A percentile compares a stretch with the other conserved stretches of the same genome.
phyloP scores from a whole-genome alignment of 2,329 filamentous ascomycete species.

The Fusarium citri region DNA sequence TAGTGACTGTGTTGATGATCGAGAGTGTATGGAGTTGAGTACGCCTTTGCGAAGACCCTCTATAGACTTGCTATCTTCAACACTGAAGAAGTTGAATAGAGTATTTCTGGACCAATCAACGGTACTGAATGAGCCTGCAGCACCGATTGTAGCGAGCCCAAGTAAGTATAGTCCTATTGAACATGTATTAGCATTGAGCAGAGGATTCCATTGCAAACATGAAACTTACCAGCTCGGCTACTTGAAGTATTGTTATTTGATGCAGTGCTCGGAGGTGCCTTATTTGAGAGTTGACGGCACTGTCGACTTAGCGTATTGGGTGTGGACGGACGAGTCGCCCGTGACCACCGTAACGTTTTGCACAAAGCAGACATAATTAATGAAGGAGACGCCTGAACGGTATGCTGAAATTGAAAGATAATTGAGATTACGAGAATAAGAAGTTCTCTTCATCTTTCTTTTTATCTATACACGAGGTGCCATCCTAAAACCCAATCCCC shows the following conservation, averaged over 20 bases:
- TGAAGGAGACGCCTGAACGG: no score
- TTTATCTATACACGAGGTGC: background rate
- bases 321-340: accelerated
- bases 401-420: background rate
- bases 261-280: accelerated
- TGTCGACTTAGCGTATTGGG: accelerated
- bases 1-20: constrained; percentile 1
- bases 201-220: no score
- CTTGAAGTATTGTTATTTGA: accelerated
- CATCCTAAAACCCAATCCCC: accelerated
- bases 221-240: no score
- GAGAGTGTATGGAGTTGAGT: background rate
- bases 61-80: background rate
- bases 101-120: background rate
- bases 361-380: background rate
- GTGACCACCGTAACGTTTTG: accelerated
- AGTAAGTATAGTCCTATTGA: background rate
- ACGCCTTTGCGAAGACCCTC: background rate
- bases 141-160: background rate
- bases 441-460: background rate
- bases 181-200: background rate
- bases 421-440: accelerated
- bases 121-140: accelerated
- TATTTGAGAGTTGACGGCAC: background rate
- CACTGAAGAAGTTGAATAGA: background rate